These are phyloP conservation scores for Trametes maxima DNA, from an alignment of 768 basidiomycete genomes.

Conservation along the genomic window DNA sequence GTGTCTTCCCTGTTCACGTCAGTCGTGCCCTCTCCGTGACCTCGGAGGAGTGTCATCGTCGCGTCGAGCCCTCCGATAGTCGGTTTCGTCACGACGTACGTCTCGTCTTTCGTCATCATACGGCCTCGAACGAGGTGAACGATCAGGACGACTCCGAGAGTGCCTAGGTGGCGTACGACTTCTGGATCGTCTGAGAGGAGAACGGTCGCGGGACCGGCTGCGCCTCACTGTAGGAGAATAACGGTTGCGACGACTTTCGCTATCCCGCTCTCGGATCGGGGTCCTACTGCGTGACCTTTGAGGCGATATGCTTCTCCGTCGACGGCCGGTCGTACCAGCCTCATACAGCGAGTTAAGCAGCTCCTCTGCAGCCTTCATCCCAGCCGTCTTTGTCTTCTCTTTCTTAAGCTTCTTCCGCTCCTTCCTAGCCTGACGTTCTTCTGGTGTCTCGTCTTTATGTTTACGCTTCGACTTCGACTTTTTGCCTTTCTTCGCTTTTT, in stretches of 20 bases:
- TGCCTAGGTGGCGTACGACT: conserved; percentile 12
- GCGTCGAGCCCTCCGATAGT: conserved; percentile 5
- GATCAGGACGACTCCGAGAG: neutral
- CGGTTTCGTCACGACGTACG: conserved; percentile 2
- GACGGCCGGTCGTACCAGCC: conserved; percentile 1
- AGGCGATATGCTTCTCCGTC: conserved; percentile 15
- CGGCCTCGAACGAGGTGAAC: neutral
- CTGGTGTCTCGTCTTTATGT: conserved; percentile 75
- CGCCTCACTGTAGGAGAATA: conserved; percentile 13
- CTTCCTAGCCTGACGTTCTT: conserved; percentile 75
- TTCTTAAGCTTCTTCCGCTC: conserved; percentile 75
- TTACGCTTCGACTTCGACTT: conserved; percentile 67
- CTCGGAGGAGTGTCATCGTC: conserved; percentile 13
- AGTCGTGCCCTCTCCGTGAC: conserved; percentile 18
- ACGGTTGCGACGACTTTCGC: conserved; percentile 10
- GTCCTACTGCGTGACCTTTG: conserved; percentile 22
- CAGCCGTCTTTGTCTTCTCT: conserved; percentile 56
- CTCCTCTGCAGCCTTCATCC: conserved; percentile 66
- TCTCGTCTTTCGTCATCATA: conserved; percentile 7
- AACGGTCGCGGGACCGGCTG: conserved; percentile 14
- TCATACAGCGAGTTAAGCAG: conserved; percentile 53
- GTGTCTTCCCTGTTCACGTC: conserved; percentile 10
- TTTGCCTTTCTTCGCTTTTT: conserved; percentile 63
- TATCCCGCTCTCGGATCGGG: conserved; percentile 12
- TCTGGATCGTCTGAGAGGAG: conserved; percentile 8